Base-by-base conservation (phyloP, 1,284 basidiomycete genomes). In the Leccinum variabile region DNA sequence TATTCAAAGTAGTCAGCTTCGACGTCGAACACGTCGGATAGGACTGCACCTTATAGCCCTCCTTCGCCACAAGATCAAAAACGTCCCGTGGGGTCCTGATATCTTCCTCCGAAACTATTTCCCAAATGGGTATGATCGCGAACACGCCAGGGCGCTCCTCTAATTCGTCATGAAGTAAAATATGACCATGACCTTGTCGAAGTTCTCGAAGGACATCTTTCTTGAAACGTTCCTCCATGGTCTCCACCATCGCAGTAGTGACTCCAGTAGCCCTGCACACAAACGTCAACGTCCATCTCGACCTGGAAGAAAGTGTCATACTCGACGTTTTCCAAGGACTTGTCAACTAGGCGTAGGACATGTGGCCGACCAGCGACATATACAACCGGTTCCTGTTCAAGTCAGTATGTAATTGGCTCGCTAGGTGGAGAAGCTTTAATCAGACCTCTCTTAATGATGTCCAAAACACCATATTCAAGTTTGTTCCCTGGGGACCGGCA, bases 161-260 rank as follows among this genome's bases (percentile, higher is more conserved):
- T 6, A 97, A 86, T 78, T 99, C 97, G 72, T 99, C 97, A 68
- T 99, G 97, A 1, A 97, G 82, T 4, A 99, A 79, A 41, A 99
- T 87, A 33, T 94, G 87, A 2, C 96, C 95, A 32, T 84, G 78
- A n/a, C 89, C 85, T 58, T 81, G 77, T 54, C 82, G 80, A 32
- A 96, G 82, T 76, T 99, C 97, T 2, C 84, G 81, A 22, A 98
- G 78, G 14, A 99, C 87, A 70, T 99, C 97, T 54, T 84, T 83
- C 80, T 99, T 98, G 71, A 99, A 87, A 64, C 82, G 89, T 50
- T 84, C 77, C 68, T 99, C 97, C 93, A 99, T 98, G 22, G 85
- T 82, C 75, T 99, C 97, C 2, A 99, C 97, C 10, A 95, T 90
- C 3, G 84, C 83, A 0, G 95, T 97, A 0, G 94, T 94, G 2